Percentiles rank a stretch among this genome's conserved stretches.
phyloP scores from a whole-genome alignment of 768 basidiomycete genomes.

The Panaeolus cyanescens region DNA sequence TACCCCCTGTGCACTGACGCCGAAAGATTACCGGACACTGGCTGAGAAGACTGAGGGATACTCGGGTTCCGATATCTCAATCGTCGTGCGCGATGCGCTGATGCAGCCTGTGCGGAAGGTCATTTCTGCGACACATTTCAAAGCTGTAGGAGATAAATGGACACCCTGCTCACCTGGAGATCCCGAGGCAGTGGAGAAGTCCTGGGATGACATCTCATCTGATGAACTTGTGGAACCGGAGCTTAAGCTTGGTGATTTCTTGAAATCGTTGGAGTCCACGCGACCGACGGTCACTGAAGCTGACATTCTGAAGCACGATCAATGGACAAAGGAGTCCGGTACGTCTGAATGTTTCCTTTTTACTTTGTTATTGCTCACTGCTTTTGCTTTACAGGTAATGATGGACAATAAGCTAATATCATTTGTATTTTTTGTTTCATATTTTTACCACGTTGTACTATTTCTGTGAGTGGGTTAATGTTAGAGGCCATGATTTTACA shows the following conservation, averaged over 20 bases:
- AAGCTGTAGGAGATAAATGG: slow-evolving; percentile 67
- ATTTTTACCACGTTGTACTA: background rate
- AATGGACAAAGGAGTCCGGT: slow-evolving; percentile 88
- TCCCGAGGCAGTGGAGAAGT: slow-evolving; percentile 78
- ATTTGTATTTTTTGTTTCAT: background rate
- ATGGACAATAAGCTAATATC: background rate
- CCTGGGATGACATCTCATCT: slow-evolving; percentile 85
- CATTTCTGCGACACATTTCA: slow-evolving; percentile 94
- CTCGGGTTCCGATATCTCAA: slow-evolving; percentile 93
- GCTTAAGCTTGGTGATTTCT: slow-evolving; percentile 75
- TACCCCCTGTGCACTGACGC: slow-evolving; percentile 83
- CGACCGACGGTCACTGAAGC: slow-evolving; percentile 87
- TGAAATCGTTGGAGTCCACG: slow-evolving; percentile 75
- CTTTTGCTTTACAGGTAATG: slow-evolving; percentile 54
- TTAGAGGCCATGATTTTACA: background rate
- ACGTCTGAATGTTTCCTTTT: slow-evolving; percentile 27
- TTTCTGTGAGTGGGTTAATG: background rate
- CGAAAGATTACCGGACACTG: slow-evolving; percentile 77
- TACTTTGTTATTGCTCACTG: background rate
- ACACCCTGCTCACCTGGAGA: slow-evolving; percentile 98
- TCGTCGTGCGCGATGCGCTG: slow-evolving; percentile 92
- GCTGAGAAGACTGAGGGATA: slow-evolving; percentile 92
- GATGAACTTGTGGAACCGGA: slow-evolving; percentile 92
- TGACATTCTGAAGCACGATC: slow-evolving; percentile 83
- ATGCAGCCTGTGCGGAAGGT: slow-evolving; percentile 99